phyloP scores from a whole-genome alignment of 176 grass and related monocot genomes.

The Oryza brachyantha region DNA sequence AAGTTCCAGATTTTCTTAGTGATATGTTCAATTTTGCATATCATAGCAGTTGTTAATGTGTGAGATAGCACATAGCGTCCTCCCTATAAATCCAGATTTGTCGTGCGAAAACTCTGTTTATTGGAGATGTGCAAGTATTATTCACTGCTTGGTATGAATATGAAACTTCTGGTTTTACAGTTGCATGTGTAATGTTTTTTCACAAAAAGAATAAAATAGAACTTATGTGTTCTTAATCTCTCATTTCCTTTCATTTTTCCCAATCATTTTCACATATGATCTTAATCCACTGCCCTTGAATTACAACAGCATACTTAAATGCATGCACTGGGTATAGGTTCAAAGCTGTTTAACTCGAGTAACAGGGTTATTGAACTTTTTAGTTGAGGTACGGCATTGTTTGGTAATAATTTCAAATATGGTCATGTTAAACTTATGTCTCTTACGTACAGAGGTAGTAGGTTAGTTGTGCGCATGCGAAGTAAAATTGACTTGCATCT shows the following conservation, averaged over 20 bases:
- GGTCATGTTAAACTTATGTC: slow-evolving; percentile 7
- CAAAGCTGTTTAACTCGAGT: neutral
- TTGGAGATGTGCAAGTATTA: slow-evolving; percentile 15
- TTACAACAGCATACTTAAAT: neutral
- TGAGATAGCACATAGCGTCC: neutral
- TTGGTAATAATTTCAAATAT: slow-evolving; percentile 4
- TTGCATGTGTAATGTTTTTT: neutral
- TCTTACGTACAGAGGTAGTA: slow-evolving; percentile 9
- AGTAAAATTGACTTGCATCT: slow-evolving; percentile 18
- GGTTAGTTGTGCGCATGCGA: neutral
- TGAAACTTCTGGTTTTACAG: neutral
- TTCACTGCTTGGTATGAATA: neutral
- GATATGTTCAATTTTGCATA: neutral
- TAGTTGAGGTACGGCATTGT: slow-evolving; percentile 7
- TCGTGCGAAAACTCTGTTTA: neutral
- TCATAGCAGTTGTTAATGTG: too few relatives aligned
- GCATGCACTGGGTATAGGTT: slow-evolving; percentile 1
- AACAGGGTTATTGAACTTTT: neutral
- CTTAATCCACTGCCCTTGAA: neutral
- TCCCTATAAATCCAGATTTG: neutral
- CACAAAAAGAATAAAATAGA: neutral
- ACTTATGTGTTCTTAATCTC: neutral
- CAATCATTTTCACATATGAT: neutral
- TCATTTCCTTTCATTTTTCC: neutral
- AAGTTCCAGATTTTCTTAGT: neutral